Evolutionary conservation across 345 rosid species (phyloP).

Genomic region (Dipteronia dyeriana): DNA sequence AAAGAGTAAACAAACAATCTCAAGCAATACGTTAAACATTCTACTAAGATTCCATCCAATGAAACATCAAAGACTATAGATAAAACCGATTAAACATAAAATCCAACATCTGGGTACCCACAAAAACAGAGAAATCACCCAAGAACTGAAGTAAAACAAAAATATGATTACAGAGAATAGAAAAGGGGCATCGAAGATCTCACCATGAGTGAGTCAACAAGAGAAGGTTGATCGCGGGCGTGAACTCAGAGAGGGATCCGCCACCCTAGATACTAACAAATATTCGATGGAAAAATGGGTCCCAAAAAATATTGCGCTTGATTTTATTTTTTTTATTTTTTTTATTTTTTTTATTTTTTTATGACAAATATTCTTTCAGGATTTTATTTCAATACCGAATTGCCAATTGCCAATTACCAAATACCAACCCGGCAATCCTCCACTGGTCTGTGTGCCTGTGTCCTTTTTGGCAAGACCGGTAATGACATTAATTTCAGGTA

Average conservation of each 20-base stretch:
- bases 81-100: slow-evolving; percentile 3
- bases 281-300: background rate
- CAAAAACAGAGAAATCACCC: background rate
- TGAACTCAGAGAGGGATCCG: slow-evolving; percentile 1
- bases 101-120: background rate
- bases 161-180: background rate
- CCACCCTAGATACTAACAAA: background rate
- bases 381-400: no score
- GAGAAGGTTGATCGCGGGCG: slow-evolving; percentile 1
- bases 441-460: no score
- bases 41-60: slow-evolving; percentile 8
- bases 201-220: slow-evolving; percentile 4
- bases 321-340: no score
- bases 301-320: background rate
- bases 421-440: no score
- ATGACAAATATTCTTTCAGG: no score
- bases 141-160: background rate
- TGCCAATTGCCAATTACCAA: no score
- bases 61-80: background rate
- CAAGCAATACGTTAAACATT: background rate
- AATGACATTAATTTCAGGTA: no score
- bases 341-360: no score
- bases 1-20: slow-evolving; percentile 2
- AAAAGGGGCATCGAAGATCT: background rate
- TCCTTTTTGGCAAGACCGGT: no score